Evolutionary conservation across 177 flowering plant genomes (phyloP).

Genomic region (Telopea speciosissima): DNA sequence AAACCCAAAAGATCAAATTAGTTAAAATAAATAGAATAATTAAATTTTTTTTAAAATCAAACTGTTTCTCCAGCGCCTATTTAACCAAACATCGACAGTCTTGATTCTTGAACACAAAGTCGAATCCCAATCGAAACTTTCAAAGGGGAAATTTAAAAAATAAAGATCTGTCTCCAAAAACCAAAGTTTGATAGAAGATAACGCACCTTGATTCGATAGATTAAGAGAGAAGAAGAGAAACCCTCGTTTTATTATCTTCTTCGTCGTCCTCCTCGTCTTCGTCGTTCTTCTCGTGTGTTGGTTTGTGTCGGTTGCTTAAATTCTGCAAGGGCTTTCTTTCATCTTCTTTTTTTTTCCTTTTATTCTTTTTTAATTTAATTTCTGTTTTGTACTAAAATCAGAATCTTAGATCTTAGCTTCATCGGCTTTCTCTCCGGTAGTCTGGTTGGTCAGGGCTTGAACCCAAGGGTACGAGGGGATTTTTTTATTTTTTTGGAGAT

Average conservation of each 20-base stretch:
- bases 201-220: neutral
- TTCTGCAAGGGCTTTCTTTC: neutral
- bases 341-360: no score
- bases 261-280: neutral
- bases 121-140: neutral
- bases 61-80: no score
- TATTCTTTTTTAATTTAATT: no score
- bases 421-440: no score
- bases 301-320: slow-evolving; percentile 9
- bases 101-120: neutral
- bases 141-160: neutral
- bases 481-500: no score
- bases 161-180: neutral
- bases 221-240: neutral
- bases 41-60: neutral
- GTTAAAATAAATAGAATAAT: neutral
- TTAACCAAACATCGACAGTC: neutral
- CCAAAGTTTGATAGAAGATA: no score
- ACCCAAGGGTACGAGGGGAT: no score
- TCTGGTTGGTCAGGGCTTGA: no score
- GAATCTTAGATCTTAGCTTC: no score
- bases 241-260: neutral
- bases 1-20: neutral
- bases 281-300: neutral
- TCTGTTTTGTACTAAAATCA: no score